Conservation (phyloP, 2,329 filamentous ascomycete genomes). For the Penicillium sp. region DNA sequence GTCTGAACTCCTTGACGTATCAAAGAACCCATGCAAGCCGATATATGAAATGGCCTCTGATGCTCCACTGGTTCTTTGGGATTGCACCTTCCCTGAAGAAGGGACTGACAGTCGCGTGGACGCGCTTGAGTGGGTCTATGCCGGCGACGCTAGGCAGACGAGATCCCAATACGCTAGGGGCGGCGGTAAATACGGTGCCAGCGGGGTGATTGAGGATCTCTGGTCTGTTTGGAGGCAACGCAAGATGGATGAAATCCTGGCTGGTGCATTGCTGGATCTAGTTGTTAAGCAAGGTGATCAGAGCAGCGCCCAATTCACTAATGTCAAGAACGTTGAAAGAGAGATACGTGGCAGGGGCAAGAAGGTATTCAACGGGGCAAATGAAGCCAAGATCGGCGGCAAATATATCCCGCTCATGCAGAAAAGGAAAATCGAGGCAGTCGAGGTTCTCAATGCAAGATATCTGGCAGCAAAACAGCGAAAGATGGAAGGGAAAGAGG, state of each 20-base stretch:
- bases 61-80: slow-evolving; percentile 89
- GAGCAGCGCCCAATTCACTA: slow-evolving; percentile 32
- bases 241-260: slow-evolving; percentile 89
- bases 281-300: slow-evolving; percentile 52
- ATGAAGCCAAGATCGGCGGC: slow-evolving; percentile 59
- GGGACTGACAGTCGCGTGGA: slow-evolving; percentile 58
- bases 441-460: slow-evolving; percentile 66
- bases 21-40: slow-evolving; percentile 74
- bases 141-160: slow-evolving; percentile 65
- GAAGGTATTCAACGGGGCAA: slow-evolving; percentile 64
- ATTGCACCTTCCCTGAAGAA: slow-evolving; percentile 80
- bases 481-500: slow-evolving; percentile 37
- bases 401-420: slow-evolving; percentile 63
- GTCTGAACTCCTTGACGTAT: slow-evolving; percentile 73
- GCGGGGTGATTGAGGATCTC: slow-evolving; percentile 72
- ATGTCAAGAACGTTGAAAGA: slow-evolving; percentile 27
- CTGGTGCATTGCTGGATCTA: slow-evolving; percentile 72
- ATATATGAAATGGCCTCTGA: slow-evolving; percentile 91
- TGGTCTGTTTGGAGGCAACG: slow-evolving; percentile 83
- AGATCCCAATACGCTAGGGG: slow-evolving; percentile 50
- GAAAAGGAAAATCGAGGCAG: slow-evolving; percentile 60
- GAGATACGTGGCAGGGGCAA: slow-evolving; percentile 46
- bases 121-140: slow-evolving; percentile 76
- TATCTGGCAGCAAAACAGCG: slow-evolving; percentile 60
- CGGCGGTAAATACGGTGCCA: slow-evolving; percentile 66